phyloP scores from a whole-genome alignment of 306 rosid species.

The Vachellia collinsii region DNA sequence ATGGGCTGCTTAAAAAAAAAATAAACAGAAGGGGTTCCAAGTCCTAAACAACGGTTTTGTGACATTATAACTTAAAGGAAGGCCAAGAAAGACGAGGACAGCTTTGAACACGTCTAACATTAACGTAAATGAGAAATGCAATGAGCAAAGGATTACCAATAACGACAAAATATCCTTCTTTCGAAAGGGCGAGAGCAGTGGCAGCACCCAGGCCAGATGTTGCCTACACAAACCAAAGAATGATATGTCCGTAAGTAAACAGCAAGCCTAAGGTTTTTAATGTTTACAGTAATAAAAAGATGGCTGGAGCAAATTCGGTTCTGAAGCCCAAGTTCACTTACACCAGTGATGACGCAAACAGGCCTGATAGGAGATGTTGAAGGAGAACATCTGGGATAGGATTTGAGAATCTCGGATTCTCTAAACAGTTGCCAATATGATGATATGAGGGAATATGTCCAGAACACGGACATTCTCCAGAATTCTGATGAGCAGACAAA shows the following conservation, averaged over 20 bases:
- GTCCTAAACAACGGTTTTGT: not conserved
- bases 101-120: not conserved
- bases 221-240: conserved; percentile 52
- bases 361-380: conserved; percentile 43
- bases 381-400: conserved; percentile 49
- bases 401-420: conserved; percentile 34
- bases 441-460: conserved; percentile 48
- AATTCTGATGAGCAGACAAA: conserved; percentile 57
- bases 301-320: not conserved
- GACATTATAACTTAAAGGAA: not conserved
- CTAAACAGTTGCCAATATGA: conserved; percentile 55
- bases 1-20: conserved; percentile 10
- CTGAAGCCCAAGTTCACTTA: conserved; percentile 33
- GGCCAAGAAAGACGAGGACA: not conserved
- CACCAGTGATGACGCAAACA: conserved; percentile 85
- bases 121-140: not conserved
- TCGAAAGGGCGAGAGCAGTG: conserved; percentile 70
- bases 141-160: conserved; percentile 52
- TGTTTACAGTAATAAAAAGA: not conserved
- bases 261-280: conserved; percentile 4
- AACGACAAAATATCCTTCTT: conserved; percentile 69
- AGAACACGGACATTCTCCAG: conserved; percentile 76
- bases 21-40: not conserved
- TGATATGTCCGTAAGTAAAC: not conserved
- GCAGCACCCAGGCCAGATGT: conserved; percentile 93